phyloP scores from a whole-genome alignment of 2,329 filamentous ascomycete genomes.

The Claviceps sp. region DNA sequence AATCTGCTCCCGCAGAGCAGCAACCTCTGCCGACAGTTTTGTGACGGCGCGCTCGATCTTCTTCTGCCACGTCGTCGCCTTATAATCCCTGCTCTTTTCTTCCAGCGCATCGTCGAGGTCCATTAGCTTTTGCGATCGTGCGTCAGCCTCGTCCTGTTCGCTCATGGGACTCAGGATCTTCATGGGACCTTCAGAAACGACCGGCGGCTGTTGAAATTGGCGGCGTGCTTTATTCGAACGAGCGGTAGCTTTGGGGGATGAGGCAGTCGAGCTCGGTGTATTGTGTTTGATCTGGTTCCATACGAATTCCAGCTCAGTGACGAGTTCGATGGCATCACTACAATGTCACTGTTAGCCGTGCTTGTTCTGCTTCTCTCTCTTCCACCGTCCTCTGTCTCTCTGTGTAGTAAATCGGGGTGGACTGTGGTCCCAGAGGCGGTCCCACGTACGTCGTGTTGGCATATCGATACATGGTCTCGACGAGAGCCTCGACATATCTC shows the following conservation, averaged over 20 bases:
- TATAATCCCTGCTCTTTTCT: slow-evolving; percentile 23
- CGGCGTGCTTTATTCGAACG: slow-evolving; percentile 18
- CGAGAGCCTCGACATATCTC: slow-evolving; percentile 83
- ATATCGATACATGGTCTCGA: slow-evolving; percentile 94
- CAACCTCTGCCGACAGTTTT: slow-evolving; percentile 83
- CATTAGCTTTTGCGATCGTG: slow-evolving; percentile 35
- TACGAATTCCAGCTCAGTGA: slow-evolving; percentile 93
- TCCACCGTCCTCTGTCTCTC: background rate
- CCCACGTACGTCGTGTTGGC: slow-evolving; percentile 62
- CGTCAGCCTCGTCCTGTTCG: slow-evolving; percentile 59
- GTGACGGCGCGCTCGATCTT: slow-evolving; percentile 77
- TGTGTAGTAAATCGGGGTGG: background rate
- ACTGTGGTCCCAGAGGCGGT: background rate
- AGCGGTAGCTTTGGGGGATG: slow-evolving; percentile 36
- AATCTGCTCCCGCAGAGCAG: slow-evolving; percentile 83
- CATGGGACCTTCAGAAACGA: slow-evolving; percentile 42
- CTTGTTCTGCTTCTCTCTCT: background rate
- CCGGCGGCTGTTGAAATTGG: slow-evolving; percentile 33
- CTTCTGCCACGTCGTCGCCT: slow-evolving; percentile 56
- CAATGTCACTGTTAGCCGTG: background rate
- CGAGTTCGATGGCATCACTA: slow-evolving; percentile 72
- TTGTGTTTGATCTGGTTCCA: slow-evolving; percentile 97
- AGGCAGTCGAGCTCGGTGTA: slow-evolving; percentile 48
- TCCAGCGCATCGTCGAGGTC: slow-evolving; percentile 33
- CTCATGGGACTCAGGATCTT: slow-evolving; percentile 75